Base-by-base conservation (phyloP, 1,139 yeast genomes). In the Pichia sp. region DNA sequence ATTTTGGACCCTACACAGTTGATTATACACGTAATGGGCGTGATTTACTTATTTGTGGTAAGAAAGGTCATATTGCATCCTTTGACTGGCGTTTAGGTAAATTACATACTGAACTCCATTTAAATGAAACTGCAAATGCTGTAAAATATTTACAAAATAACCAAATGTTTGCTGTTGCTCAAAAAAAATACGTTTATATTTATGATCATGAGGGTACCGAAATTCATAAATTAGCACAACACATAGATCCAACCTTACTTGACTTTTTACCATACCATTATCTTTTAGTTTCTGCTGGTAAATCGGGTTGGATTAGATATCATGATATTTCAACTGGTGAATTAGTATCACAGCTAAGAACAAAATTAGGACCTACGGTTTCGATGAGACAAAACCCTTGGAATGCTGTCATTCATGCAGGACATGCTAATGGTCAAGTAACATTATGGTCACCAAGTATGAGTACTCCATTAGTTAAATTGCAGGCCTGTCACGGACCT, bases 271-370 rank as follows among this genome's bases (percentile, higher is more conserved):
- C 97, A 1, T 91, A 89, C 60, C 98, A 91, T 64, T 89, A 82
- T 56, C 68, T 93, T 35, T 70, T 93, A 38, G 88, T 82, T 1
- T 79, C 95, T 0, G 91, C 94, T 0, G 96, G 97, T 24, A 80
- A 83, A 49, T 76, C 94, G 1, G 96, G 96, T 6, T 84, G 71
- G 61, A 70, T 93, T 48, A 86, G 86, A 62, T 93, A 87, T 61
- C 97, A 89, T 56, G 99, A 93, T 63, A 95, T 89, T 3, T 82
- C 96, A 3, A 91, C 98, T 0, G 99, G 99, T 47, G 74, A 72
- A 38, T 66, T 88, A 33, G 91, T 89, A 1, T 72, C 89, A 37
- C 97, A 91, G 60, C 67, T 80, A 33, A 73, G 91, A 56, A 88
- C 97, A 10, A 87, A 84, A 60, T 63, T 86, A 48, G 99, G 98